Evolutionary conservation across 2,329 filamentous ascomycete species (phyloP).

Genomic region (Tolypocladium album): DNA sequence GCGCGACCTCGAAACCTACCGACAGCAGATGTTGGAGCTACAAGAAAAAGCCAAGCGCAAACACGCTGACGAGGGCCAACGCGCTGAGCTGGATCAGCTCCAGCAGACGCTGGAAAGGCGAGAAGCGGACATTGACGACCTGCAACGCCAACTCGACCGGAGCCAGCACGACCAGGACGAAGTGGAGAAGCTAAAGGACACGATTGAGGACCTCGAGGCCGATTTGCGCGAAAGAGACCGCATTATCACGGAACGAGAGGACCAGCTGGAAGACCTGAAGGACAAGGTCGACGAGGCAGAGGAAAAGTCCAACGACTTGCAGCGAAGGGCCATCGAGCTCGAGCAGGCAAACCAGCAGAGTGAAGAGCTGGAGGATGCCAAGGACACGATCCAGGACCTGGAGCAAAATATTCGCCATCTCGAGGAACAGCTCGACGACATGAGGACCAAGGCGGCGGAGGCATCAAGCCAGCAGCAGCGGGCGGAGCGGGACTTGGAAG

Average conservation of each 20-base stretch:
- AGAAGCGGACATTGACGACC: conserved; percentile 48
- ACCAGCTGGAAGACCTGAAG: conserved; percentile 60
- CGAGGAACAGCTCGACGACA: conserved; percentile 42
- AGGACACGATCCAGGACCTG: conserved; percentile 47
- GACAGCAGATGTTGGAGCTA: conserved; percentile 70
- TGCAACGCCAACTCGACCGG: conserved; percentile 48
- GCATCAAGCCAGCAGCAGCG: conserved; percentile 43
- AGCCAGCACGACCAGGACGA: conserved; percentile 46
- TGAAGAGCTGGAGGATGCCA: conserved; percentile 44
- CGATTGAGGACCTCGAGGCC: conserved; percentile 65
- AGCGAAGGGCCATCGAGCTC: conserved; percentile 39
- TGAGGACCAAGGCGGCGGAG: conserved; percentile 42
- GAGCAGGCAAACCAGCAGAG: conserved; percentile 43
- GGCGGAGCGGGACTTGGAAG: conserved; percentile 49
- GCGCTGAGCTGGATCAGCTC: conserved; percentile 47
- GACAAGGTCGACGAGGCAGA: conserved; percentile 41
- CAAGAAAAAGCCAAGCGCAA: conserved; percentile 72
- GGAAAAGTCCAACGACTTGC: conserved; percentile 46
- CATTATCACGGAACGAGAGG: conserved; percentile 61
- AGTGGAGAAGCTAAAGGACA: conserved; percentile 58
- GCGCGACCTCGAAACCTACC: conserved; percentile 74
- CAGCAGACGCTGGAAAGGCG: conserved; percentile 45
- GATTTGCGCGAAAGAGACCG: conserved; percentile 68
- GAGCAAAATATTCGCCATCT: conserved; percentile 43
- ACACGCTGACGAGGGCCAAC: conserved; percentile 60